Percentiles rank a stretch among this genome's conserved stretches.
phyloP scores from a whole-genome alignment of 2,329 filamentous ascomycete species.

The Colletotrichum graminicola region DNA sequence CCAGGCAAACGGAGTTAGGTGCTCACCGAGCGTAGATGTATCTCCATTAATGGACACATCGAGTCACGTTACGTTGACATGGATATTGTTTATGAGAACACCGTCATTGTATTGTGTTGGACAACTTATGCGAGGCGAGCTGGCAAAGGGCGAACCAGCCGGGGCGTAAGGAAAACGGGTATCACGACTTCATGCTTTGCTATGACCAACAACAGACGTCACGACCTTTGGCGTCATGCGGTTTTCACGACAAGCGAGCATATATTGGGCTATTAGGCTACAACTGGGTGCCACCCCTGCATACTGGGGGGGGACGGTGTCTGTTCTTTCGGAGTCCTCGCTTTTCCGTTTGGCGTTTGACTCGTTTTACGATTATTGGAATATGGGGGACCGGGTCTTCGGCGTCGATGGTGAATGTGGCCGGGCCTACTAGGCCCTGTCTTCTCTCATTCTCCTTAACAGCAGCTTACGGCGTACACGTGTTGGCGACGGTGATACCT shows the following conservation, averaged over 20 bases:
- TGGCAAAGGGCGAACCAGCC: background rate
- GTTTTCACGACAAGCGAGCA: constrained; percentile 5
- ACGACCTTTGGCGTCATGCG: background rate
- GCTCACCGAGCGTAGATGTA: background rate
- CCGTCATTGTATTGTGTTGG: too few relatives aligned
- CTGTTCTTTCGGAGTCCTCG: background rate
- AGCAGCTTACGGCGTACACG: background rate
- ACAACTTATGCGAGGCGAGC: background rate
- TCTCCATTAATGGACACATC: background rate
- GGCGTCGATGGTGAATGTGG: constrained; percentile 4
- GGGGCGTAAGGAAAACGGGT: background rate
- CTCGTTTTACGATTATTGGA: background rate
- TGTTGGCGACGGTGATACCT: background rate
- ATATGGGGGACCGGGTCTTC: background rate
- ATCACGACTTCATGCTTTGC: constrained; percentile 17
- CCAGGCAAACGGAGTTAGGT: background rate
- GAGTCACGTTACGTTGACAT: background rate
- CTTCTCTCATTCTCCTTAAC: background rate
- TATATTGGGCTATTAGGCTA: background rate
- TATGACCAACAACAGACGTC: constrained; percentile 5
- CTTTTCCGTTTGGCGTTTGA: background rate
- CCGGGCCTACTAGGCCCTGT: background rate
- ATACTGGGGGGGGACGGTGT: background rate
- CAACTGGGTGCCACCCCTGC: background rate
- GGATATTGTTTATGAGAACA: background rate